Evolutionary conservation across 2,329 filamentous ascomycete species (phyloP), one percentile per base, ranked within the genome.

Genomic region (Colletotrichum navitas): DNA sequence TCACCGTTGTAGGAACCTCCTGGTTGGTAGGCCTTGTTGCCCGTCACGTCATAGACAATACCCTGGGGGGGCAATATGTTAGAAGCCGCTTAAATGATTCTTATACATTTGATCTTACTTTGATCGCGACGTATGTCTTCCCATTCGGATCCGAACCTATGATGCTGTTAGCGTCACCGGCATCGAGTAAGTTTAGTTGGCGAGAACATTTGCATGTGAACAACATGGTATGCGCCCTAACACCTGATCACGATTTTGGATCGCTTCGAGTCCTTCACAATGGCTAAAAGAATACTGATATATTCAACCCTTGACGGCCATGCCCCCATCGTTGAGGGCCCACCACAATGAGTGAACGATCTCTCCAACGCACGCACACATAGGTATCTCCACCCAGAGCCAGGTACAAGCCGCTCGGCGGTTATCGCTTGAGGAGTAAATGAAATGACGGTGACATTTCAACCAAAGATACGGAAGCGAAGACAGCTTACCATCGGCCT

Each of bases 31-130:
- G 93, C 91, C 75, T 93, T 91, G 82, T 98, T 99, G 63, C 92
- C 93, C 32, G 90, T 94, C 72, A 99, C 96, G 79, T 99, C 95
- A 79, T 98, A 99, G 63, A 99, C 92, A 73, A 92, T 94, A 76
- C 96, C 95, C 92, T 97, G 71, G 6, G 4, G 4, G 4, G 49
- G 7, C 16, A 18, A 24, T n/a, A 36, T 24, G 12, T 65, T 29
- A 64, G 36, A 68, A 59, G 2, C 5, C 6, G 12, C 18, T 16
- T 8, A n/a, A 3, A 24, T 0, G 11, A n/a, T 39, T n/a, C 5
- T 10, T 3, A 10, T 12, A 16, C 1, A 1, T 12, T 14, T 8
- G 3, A 54, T 65, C 75, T 51, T 83, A 89, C 90, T 85, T 92
- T 92, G 81, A 93, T 92, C 56, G 90, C 91, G 52, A 93, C 90